Percentiles rank a stretch among this genome's conserved stretches.
Conservation (phyloP, 1,284 basidiomycete species). For the Austroboletus novae-zelandiae region DNA sequence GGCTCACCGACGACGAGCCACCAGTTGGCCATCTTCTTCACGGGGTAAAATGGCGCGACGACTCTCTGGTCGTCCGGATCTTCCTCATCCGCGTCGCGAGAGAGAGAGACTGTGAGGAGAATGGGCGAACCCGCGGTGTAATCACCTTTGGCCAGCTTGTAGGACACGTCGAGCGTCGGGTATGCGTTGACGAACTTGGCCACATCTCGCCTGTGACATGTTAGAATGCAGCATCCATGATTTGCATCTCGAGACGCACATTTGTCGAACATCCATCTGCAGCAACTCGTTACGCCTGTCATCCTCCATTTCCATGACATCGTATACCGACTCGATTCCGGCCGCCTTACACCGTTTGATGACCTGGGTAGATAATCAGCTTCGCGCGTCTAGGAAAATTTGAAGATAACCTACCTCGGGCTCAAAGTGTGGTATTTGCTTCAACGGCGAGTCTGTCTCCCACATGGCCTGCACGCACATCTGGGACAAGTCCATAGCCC, state of each 20-base stretch:
- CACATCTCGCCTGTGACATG: constrained; percentile 67
- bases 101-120: constrained; percentile 74
- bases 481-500: constrained; percentile 98
- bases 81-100: constrained; percentile 84
- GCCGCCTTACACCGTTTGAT: constrained; percentile 84
- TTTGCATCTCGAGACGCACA: constrained; percentile 49
- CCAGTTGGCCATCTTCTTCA: constrained; percentile 92
- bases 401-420: constrained; percentile 51
- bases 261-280: constrained; percentile 83
- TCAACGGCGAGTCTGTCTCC: constrained; percentile 93
- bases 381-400: not conserved
- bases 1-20: constrained; percentile 94
- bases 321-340: constrained; percentile 85
- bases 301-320: constrained; percentile 97
- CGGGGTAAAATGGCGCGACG: constrained; percentile 89
- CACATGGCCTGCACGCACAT: constrained; percentile 99
- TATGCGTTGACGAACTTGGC: constrained; percentile 95
- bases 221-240: constrained; percentile 14
- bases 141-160: constrained; percentile 79
- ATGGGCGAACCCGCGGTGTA: constrained; percentile 86
- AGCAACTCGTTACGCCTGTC: constrained; percentile 80
- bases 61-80: constrained; percentile 81
- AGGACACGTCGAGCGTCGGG: constrained; percentile 86
- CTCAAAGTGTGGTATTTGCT: constrained; percentile 96
- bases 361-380: constrained; percentile 44